Base-by-base conservation (phyloP, 1,284 basidiomycete species). In the Grifola frondosa region DNA sequence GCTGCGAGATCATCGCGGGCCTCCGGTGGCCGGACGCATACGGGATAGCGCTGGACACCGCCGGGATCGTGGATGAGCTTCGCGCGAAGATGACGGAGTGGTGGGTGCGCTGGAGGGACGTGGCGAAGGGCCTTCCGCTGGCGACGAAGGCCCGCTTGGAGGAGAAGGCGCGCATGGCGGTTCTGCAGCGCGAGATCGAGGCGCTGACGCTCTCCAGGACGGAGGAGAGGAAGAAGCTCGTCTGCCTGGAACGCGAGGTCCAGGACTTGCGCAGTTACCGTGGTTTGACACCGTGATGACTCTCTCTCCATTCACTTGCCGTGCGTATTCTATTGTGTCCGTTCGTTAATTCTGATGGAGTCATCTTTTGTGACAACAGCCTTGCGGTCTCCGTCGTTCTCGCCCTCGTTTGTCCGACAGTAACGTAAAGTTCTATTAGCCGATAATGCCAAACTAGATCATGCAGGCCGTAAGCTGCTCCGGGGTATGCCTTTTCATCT, bases 171-270 rank as follows among this genome's bases (percentile, higher is more conserved):
- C 44, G 52, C 8, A 40, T 53, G 71, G 50, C 47, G 2, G 66
- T 63, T 24, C 68, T 77, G 11, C 59, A 58, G 40, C 60, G 65
- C 37, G 47, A 75, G 51, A 54, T 82, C 30, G 75, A 73, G 12
- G 54, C 72, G 39, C 51, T 80, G 49, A 65, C 68, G 41, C 62
- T 64, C 30, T 54, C 75, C 36, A 61, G 76, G 17, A 57, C 57
- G 33, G 70, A 77, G 56, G 77, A 80, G 52, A 58, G 63, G 49
- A 62, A 61, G 40, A 62, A 67, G 44, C 63, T 67, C 46, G 59
- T 53, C 24, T 54, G 58, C 36, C 50, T 80, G 50, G 63, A 69
- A 54, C 56, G 57, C 34, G 78, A 80, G 54, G 66, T 79, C 24
- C 67, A 74, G 58, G 77, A 78, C 50, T 52, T 81, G 55, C 46